Base-by-base conservation (phyloP, 2,329 filamentous ascomycete species). In the Nigrospora oryzae region DNA sequence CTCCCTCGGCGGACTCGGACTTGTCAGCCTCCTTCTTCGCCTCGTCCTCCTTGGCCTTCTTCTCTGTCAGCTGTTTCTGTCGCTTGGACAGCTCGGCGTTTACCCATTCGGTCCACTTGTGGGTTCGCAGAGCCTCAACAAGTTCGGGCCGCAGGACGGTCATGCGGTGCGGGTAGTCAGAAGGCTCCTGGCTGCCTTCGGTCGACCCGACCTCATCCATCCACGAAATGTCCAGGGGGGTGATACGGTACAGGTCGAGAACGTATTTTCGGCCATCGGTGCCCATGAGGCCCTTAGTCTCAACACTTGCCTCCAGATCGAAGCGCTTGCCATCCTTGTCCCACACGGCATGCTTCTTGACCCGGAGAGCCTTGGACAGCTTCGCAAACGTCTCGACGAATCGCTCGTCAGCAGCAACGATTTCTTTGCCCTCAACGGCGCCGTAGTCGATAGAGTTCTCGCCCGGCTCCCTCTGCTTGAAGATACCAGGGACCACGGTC, bases 361-460 rank as follows among this genome's bases (percentile, higher is more conserved):
- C 86, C 54, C 85, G 86, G 57, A 97, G 77, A 3, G 89, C 81
- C 67, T 91, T 89, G 37, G 91, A 96, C 31, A 98, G 77, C 70
- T 94, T 89, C 60, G 88, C 82, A 57, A 98, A 98, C 11, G 88
- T 77, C 28, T 84, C 71, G 1, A 81, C 81, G 57, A 98, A 98
- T 16, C 83, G 81, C 60, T 94, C 84, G 59, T 97, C 89, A 12
- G 88, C 86, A 1, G 93, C 90, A 42, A 98, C 88, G 23, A 95
- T 79, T 53, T 98, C 93, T 68, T 95, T 95, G 53, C 94, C 93
- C 63, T 98, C 93, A 31, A 97, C 93, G 53, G 91, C 93, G 61
- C 93, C 93, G 60, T 98, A 98, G 63, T 98, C 93, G 55, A 98
- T 97, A 66, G 97, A 93, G 67, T 95, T 93, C 77, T 98, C 93